These are phyloP conservation scores for Penicillium occitanis DNA, from an alignment of 2,329 filamentous ascomycete genomes.

Conservation along the genomic window DNA sequence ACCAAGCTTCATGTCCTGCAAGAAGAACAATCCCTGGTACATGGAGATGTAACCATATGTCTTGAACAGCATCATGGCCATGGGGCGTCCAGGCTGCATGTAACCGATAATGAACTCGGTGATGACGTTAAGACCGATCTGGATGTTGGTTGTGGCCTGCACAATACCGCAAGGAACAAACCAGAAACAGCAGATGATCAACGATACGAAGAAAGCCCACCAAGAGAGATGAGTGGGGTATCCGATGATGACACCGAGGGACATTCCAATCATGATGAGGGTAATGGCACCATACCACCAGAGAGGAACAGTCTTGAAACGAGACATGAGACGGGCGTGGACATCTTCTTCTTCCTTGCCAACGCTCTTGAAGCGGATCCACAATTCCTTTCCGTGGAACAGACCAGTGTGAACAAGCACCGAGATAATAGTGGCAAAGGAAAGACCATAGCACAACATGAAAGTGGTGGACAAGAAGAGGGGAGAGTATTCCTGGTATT, in stretches of 20 bases:
- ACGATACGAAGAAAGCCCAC: constrained; percentile 70
- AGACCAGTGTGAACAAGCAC: constrained; percentile 68
- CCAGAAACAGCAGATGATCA: constrained; percentile 64
- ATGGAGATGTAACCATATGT: constrained; percentile 70
- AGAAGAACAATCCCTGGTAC: constrained; percentile 64
- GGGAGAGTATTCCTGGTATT: constrained; percentile 67
- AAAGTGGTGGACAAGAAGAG: constrained; percentile 66
- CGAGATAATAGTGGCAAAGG: constrained; percentile 69
- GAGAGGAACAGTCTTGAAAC: constrained; percentile 56
- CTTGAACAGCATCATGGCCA: constrained; percentile 78
- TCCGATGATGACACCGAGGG: constrained; percentile 47
- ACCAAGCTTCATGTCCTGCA: constrained; percentile 64
- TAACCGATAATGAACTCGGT: constrained; percentile 74
- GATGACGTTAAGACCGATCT: constrained; percentile 68
- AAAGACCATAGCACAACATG: constrained; percentile 67
- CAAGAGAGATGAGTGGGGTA: constrained; percentile 68
- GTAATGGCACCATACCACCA: constrained; percentile 59
- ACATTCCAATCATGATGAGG: constrained; percentile 51
- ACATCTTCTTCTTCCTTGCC: constrained; percentile 56
- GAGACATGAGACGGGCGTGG: constrained; percentile 57
- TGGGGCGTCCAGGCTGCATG: constrained; percentile 67
- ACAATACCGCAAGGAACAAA: constrained; percentile 63
- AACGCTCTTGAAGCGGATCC: constrained; percentile 61
- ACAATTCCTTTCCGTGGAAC: constrained; percentile 66
- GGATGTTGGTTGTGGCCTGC: constrained; percentile 66